phyloP scores from a whole-genome alignment of 257 asterid species.

The Ilex aquifolium region DNA sequence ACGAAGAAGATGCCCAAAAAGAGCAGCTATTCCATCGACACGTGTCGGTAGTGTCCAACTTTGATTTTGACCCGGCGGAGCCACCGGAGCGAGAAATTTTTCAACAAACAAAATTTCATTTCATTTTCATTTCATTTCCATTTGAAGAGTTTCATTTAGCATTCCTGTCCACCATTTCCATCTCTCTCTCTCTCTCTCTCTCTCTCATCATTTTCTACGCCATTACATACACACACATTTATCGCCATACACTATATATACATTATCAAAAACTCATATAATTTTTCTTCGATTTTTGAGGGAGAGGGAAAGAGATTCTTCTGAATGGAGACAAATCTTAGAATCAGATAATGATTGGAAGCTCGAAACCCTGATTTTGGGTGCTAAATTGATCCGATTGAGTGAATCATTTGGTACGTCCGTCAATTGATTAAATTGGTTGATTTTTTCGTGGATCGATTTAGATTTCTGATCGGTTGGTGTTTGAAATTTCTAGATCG shows the following conservation, averaged over 20 bases:
- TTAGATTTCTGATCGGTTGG: neutral
- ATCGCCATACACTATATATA: constrained; percentile 2
- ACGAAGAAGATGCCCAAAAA: constrained; percentile 2
- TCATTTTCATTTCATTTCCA: too few species aligned
- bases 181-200: too few species aligned
- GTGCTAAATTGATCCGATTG: constrained; percentile 4
- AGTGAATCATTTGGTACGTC: neutral
- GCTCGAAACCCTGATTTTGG: constrained; percentile 4
- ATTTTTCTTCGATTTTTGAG: constrained; percentile 8
- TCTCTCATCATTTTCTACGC: too few species aligned
- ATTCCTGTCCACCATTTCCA: too few species aligned
- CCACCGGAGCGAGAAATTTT: constrained; percentile 24
- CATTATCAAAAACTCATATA: constrained; percentile 5
- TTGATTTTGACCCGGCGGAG: constrained; percentile 23
- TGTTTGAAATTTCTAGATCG: constrained; percentile 34
- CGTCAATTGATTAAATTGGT: neutral
- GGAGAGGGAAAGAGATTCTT: constrained; percentile 21
- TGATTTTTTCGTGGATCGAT: too few species aligned
- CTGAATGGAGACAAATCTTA: constrained; percentile 19
- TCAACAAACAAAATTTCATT: constrained; percentile 5
- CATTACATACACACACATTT: too few species aligned
- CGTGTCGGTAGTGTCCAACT: constrained; percentile 6
- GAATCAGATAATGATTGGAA: constrained; percentile 15
- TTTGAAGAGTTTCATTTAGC: too few species aligned
- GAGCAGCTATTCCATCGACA: constrained; percentile 2